Percentiles rank a stretch among this genome's conserved stretches.
These are phyloP conservation scores for Ophiostoma tasmaniense DNA, from an alignment of 2,329 filamentous ascomycete species.

Conservation along the genomic window DNA sequence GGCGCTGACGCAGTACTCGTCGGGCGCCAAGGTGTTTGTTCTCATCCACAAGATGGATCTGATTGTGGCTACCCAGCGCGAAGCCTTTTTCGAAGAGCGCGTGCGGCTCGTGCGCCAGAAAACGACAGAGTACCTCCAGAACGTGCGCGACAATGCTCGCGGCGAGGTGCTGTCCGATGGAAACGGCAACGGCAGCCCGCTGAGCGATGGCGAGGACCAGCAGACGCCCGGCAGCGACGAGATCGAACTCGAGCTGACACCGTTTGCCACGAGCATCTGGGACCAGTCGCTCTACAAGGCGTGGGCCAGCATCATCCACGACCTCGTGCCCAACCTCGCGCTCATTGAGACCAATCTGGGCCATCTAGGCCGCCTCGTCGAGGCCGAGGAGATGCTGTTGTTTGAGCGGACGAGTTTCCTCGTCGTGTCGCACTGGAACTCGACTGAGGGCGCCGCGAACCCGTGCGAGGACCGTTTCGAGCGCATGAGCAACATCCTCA, in stretches of 20 bases:
- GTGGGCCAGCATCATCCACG: slow-evolving; percentile 97
- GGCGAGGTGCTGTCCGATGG: slow-evolving; percentile 20
- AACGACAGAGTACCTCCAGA: slow-evolving; percentile 48
- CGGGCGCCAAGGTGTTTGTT: slow-evolving; percentile 77
- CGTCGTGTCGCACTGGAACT: slow-evolving; percentile 86
- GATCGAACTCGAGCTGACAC: slow-evolving; percentile 59
- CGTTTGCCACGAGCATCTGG: slow-evolving; percentile 96
- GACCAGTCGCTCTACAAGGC: slow-evolving; percentile 97
- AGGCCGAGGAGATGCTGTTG: slow-evolving; percentile 86
- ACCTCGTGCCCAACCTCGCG: slow-evolving; percentile 85
- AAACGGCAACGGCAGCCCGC: neutral
- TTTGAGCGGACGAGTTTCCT: slow-evolving; percentile 96
- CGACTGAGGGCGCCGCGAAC: slow-evolving; percentile 64
- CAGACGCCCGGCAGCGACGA: slow-evolving; percentile 18
- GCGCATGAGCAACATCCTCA: slow-evolving; percentile 91
- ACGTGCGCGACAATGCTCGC: slow-evolving; percentile 26
- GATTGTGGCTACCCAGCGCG: slow-evolving; percentile 69
- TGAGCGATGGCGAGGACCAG: slow-evolving; percentile 22
- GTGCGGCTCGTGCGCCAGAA: slow-evolving; percentile 68
- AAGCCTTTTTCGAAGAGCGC: slow-evolving; percentile 76
- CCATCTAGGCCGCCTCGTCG: slow-evolving; percentile 73
- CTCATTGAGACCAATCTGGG: slow-evolving; percentile 81
- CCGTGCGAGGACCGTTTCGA: slow-evolving; percentile 91
- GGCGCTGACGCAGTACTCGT: slow-evolving; percentile 78
- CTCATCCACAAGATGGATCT: slow-evolving; percentile 99